Evolutionary conservation across 2,329 filamentous ascomycete species (phyloP).

Genomic region (Stromatinia cepivora): DNA sequence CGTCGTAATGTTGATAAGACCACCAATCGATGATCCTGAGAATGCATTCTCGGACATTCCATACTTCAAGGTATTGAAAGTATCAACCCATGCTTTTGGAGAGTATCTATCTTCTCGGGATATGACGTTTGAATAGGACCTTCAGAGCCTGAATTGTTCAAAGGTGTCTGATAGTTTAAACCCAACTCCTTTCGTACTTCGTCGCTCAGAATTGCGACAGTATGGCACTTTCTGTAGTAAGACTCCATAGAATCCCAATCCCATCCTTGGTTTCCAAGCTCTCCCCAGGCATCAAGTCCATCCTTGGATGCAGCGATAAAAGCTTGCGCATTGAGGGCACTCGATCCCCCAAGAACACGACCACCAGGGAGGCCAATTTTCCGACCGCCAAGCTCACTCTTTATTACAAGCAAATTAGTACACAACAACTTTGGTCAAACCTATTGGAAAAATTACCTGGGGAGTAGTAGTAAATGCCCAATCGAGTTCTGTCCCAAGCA

Average conservation of each 20-base stretch:
- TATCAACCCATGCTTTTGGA: constrained; percentile 6
- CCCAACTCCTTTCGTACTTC: neutral
- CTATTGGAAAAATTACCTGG: constrained; percentile 39
- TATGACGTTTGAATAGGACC: constrained; percentile 18
- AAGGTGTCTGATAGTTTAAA: neutral
- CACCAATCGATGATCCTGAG: neutral
- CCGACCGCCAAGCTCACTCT: constrained; percentile 25
- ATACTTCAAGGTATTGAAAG: neutral
- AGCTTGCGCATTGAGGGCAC: constrained; percentile 39
- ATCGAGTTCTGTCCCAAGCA: constrained; percentile 43
- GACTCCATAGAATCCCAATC: constrained; percentile 40
- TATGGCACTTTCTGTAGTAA: constrained; percentile 45
- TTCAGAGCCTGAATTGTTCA: neutral
- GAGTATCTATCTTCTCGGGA: neutral
- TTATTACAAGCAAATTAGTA: constrained; percentile 17
- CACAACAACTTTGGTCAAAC: neutral
- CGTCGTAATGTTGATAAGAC: neutral
- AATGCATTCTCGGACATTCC: constrained; percentile 3
- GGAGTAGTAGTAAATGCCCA: constrained; percentile 45
- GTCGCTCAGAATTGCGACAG: neutral
- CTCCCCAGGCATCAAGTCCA: constrained; percentile 45
- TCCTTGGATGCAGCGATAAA: constrained; percentile 29
- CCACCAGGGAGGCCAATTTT: constrained; percentile 33
- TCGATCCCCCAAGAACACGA: constrained; percentile 44
- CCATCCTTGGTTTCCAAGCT: constrained; percentile 47